Evolutionary conservation across 345 rosid genomes (phyloP), one percentile per base, ranked within the genome.

Genomic region (Pugionium cornutum): DNA sequence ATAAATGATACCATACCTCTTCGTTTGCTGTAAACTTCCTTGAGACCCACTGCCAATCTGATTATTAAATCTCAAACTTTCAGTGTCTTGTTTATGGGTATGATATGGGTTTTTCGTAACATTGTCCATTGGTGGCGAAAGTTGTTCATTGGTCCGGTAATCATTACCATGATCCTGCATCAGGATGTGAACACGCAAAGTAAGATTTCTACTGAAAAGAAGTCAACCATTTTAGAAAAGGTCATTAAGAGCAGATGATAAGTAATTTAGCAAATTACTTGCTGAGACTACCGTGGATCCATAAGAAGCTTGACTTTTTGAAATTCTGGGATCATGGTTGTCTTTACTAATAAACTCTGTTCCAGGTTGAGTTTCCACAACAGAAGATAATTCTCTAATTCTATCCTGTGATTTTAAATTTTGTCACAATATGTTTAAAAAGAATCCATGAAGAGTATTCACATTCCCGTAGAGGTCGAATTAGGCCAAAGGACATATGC

Each of bases 401-500:
- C 81, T 86, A 81, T 89, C 92, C 96, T 89, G 90, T 54, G 53
- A 65, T 51, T 72, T 37, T 46, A 9, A 58, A 37, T 28, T 39
- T 32, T 10, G 58, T 73, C 64, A 73, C 37, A 45, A 27, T n/a
- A 39, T 7, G n/a, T 58, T 66, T 7, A 5, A 58, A 44, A 52
- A 1, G 44, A 49, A n/a, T 11, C 37, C 47, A 55, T 39, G 32
- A 46, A 55, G 58, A 40, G 69, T 27, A 48, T 56, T 26, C 44
- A 46, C 58, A 63, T 55, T 54, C 28, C 2, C 2, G 5, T 7
- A 56, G 53, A 71, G 6, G 53, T 40, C 40, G 55, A 70, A 40
- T 1, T 6, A 46, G 44, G 43, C 36, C 26, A 47, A 39, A 39
- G 45, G 64, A 47, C 52, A 71, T 44, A 71, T 55, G 46, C 46